phyloP scores from a whole-genome alignment of 805 yeast genomes.

The Candida verbasci region DNA sequence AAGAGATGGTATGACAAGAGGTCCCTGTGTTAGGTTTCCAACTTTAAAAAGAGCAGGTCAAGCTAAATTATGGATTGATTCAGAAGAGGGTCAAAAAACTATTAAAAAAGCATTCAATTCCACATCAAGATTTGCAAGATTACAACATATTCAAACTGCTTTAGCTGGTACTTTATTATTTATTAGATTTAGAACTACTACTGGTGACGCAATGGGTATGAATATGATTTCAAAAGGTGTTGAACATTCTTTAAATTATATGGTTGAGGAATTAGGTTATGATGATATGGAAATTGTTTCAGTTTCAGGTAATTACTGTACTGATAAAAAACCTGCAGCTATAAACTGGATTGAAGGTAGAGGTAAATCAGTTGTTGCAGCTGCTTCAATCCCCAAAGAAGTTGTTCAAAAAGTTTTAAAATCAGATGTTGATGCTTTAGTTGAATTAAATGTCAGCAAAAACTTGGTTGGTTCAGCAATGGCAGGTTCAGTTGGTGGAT shows the following conservation, averaged over 20 bases:
- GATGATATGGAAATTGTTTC: slow-evolving; percentile 90
- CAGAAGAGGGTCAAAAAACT: slow-evolving; percentile 82
- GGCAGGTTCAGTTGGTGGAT: slow-evolving; percentile 98
- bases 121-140: slow-evolving; percentile 94
- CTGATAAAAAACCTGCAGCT: slow-evolving; percentile 97
- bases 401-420: slow-evolving; percentile 80
- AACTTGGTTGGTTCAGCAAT: slow-evolving; percentile 94
- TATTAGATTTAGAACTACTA: slow-evolving; percentile 94
- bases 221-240: slow-evolving; percentile 99
- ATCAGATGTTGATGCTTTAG: slow-evolving; percentile 88
- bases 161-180: slow-evolving; percentile 88
- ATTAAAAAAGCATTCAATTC: slow-evolving; percentile 91
- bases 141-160: slow-evolving; percentile 87
- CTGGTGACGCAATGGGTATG: slow-evolving; percentile 99
- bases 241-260: slow-evolving; percentile 75
- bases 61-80: slow-evolving; percentile 92
- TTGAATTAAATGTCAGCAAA: slow-evolving; percentile 82
- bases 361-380: slow-evolving; percentile 97
- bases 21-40: slow-evolving; percentile 94
- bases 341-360: slow-evolving; percentile 99
- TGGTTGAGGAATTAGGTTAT: slow-evolving; percentile 88
- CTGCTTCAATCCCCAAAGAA: slow-evolving; percentile 81
- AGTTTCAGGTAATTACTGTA: slow-evolving; percentile 95
- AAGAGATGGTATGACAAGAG: slow-evolving; percentile 98
- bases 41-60: slow-evolving; percentile 84